Evolutionary conservation across 768 basidiomycete genomes (phyloP), one percentile per base, ranked within the genome.

Genomic region (Mycena kentingensis): DNA sequence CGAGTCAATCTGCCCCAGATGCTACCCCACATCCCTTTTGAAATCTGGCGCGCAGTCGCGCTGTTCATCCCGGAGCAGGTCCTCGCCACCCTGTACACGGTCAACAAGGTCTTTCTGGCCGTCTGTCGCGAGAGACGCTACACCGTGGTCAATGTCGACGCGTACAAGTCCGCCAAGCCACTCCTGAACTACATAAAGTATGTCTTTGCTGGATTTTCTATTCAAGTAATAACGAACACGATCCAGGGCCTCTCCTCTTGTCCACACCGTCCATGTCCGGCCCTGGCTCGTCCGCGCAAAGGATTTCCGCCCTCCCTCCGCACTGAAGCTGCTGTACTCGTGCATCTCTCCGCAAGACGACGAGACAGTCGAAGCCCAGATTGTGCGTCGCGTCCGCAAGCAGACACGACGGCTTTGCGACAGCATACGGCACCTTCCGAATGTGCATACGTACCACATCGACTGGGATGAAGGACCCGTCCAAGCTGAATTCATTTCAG

Each of bases 71-170:
- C 67, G 13, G 51, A 46, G 19, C 61, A 65, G 2, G 43, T 51
- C 2, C 61, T 69, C 3, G 36, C 54, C 12, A 56, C 45, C 8
- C 55, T 71, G 11, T 65, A 57, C 45, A 98, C 96, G 51, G 98
- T 99, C 82, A 97, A 96, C 79, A 97, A 98, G 64, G 96, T 99
- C 63, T 99, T 99, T 70, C 98, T 97, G 82, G 87, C 95, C 66
- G 60, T 65, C 19, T 65, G 59, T 44, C 61, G 67, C 43, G 64
- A 63, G 51, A 42, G 50, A 5, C 57, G 60, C 15, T 73, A 72
- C 49, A 55, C 38, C 8, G 22, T 46, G n/a, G 35, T 66, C 26
- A 44, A 38, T 19, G 54, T 73, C 13, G 54, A 48, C 15, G 64
- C 64, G 51, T 64, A 67, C 47, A 63, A 68, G 25, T 65, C 63